Percentiles rank a stretch among this genome's conserved stretches.
Conservation (phyloP, 352 stramenopile species). For the Phytophthora rubi region DNA sequence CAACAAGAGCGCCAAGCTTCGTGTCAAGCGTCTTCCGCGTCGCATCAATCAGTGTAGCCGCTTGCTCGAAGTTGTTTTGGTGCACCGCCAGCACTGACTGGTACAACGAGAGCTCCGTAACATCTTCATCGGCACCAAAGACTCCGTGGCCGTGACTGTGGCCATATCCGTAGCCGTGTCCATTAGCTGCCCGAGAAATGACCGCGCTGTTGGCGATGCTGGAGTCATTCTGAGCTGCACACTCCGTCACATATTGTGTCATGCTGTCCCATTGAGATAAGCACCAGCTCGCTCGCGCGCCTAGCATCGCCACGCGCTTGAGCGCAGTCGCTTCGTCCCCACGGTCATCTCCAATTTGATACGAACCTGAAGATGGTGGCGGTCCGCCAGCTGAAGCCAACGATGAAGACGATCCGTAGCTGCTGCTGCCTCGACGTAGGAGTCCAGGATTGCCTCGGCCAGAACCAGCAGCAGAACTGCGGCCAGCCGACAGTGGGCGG, state of each 20-base stretch:
- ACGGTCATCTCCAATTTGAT: slow-evolving; percentile 44
- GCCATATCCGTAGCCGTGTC: slow-evolving; percentile 31
- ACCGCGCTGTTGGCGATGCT: slow-evolving; percentile 27
- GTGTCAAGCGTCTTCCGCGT: slow-evolving; percentile 94
- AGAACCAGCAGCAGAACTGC: slow-evolving; percentile 17
- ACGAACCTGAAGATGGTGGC: slow-evolving; percentile 20
- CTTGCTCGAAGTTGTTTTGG: slow-evolving; percentile 92
- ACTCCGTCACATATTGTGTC: slow-evolving; percentile 78
- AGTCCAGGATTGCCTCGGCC: slow-evolving; percentile 14
- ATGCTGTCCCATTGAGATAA: slow-evolving; percentile 85
- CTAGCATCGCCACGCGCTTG: slow-evolving; percentile 80
- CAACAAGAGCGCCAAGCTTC: slow-evolving; percentile 95
- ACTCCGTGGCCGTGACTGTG: slow-evolving; percentile 38
- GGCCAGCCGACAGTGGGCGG: slow-evolving; percentile 26
- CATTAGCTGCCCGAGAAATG: slow-evolving; percentile 33
- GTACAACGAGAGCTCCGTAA: slow-evolving; percentile 68
- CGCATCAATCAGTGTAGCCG: slow-evolving; percentile 93
- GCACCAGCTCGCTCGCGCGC: slow-evolving; percentile 86
- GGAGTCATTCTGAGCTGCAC: slow-evolving; percentile 35
- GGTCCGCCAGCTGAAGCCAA: slow-evolving; percentile 22
- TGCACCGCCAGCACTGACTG: slow-evolving; percentile 95
- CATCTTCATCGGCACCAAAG: slow-evolving; percentile 44
- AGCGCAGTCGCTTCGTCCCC: slow-evolving; percentile 51
- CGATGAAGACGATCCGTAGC: slow-evolving; percentile 40
- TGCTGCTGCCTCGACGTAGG: slow-evolving; percentile 46